These are phyloP conservation scores for Penicillium roqueforti DNA, from an alignment of 495 filamentous ascomycete genomes.

Conservation along the genomic window DNA sequence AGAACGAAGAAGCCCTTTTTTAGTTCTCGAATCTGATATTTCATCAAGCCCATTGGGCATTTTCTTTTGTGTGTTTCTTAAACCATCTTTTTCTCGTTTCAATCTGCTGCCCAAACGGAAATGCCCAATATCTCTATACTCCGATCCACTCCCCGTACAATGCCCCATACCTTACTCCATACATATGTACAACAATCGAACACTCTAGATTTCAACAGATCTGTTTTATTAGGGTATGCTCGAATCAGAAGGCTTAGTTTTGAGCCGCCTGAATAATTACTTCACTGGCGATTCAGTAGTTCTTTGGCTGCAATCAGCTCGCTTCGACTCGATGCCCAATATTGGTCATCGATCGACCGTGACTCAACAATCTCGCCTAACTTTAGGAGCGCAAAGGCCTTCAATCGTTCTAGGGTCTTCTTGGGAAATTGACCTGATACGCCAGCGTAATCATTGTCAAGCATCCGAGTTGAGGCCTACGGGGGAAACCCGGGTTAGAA, in stretches of 20 bases:
- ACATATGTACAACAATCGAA: neutral
- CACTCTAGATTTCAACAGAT: neutral
- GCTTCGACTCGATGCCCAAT: constrained; percentile 64
- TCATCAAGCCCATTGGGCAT: constrained; percentile 7
- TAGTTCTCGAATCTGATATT: neutral
- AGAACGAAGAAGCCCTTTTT: neutral
- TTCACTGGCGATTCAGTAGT: constrained; percentile 51
- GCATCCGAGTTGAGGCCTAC: constrained; percentile 22
- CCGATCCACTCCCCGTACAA: neutral
- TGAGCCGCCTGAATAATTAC: neutral
- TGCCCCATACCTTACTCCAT: neutral
- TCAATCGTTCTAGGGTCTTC: constrained; percentile 60
- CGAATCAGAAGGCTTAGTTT: neutral
- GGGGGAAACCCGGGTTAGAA: neutral
- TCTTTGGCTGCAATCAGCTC: constrained; percentile 77
- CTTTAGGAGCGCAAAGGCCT: constrained; percentile 66
- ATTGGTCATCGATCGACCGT: constrained; percentile 50
- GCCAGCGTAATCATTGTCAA: constrained; percentile 13
- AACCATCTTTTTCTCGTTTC: neutral
- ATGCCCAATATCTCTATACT: constrained; percentile 19
- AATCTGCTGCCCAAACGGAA: constrained; percentile 20
- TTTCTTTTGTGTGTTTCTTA: constrained; percentile 1
- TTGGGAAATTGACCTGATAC: constrained; percentile 27
- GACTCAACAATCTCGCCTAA: constrained; percentile 71
- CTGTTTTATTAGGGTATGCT: neutral